Percentiles rank a stretch among this genome's conserved stretches.
phyloP scores from a whole-genome alignment of 352 stramenopile species.

The Pythium rishiriense region DNA sequence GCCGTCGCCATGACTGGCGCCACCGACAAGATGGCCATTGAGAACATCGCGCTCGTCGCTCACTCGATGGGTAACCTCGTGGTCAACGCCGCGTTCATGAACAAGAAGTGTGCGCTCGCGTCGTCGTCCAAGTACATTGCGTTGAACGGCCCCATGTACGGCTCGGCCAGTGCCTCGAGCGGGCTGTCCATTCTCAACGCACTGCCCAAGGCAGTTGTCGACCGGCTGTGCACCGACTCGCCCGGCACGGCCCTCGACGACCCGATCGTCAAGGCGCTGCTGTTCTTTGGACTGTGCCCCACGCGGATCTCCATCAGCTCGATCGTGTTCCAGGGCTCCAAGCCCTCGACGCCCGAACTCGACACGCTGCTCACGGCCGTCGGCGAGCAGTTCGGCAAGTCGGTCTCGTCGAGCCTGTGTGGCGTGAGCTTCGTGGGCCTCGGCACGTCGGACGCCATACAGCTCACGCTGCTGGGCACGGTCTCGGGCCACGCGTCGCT shows the following conservation, averaged over 20 bases:
- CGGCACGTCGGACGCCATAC: slow-evolving; percentile 19
- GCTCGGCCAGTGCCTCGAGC: slow-evolving; percentile 27
- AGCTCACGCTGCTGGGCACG: slow-evolving; percentile 20
- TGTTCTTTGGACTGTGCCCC: slow-evolving; percentile 13
- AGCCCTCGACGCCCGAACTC: slow-evolving; percentile 2
- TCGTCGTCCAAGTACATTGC: slow-evolving; percentile 43
- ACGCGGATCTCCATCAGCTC: slow-evolving; percentile 5
- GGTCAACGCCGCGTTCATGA: slow-evolving; percentile 24
- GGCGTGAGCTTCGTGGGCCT: slow-evolving; percentile 36
- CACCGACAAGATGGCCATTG: slow-evolving; percentile 20
- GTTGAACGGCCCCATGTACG: slow-evolving; percentile 36
- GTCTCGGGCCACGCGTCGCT: slow-evolving; percentile 32
- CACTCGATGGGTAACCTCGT: slow-evolving; percentile 59
- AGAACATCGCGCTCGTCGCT: slow-evolving; percentile 35
- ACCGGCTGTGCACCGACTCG: slow-evolving; percentile 25
- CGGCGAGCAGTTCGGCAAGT: slow-evolving; percentile 3
- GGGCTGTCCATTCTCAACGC: slow-evolving; percentile 21
- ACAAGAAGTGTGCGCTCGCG: slow-evolving; percentile 30
- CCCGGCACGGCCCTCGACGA: slow-evolving; percentile 1
- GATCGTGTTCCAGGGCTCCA: slow-evolving; percentile 6
- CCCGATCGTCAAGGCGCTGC: slow-evolving; percentile 13
- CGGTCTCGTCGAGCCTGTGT: slow-evolving; percentile 25
- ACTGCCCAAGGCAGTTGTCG: slow-evolving; percentile 11
- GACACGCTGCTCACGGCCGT: slow-evolving; percentile 19
- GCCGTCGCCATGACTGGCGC: slow-evolving; percentile 10